phyloP scores from a whole-genome alignment of 306 rosid species.

The Leucaena leucocephala region DNA sequence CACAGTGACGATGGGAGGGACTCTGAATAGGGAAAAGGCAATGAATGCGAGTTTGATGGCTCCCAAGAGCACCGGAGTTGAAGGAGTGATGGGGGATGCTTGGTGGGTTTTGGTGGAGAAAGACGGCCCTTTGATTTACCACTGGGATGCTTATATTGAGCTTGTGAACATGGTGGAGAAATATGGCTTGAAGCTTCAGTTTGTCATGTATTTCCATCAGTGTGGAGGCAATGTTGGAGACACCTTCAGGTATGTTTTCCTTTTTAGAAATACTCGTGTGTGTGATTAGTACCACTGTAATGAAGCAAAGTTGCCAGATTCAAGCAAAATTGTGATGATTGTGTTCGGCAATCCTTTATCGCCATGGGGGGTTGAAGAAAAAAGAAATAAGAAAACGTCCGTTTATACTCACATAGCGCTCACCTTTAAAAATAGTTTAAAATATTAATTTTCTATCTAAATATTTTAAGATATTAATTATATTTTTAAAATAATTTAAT shows the following conservation, averaged over 20 bases:
- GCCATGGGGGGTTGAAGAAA: slow-evolving; percentile 88
- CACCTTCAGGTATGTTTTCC: slow-evolving; percentile 63
- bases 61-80: slow-evolving; percentile 75
- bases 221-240: slow-evolving; percentile 99
- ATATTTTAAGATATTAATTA: no score
- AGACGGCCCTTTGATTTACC: slow-evolving; percentile 74
- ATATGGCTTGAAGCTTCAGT: slow-evolving; percentile 90
- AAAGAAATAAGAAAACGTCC: slow-evolving; percentile 46
- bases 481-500: no score
- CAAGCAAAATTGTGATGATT: neutral
- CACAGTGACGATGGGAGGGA: slow-evolving; percentile 66
- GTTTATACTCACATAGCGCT: no score
- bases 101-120: slow-evolving; percentile 99
- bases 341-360: slow-evolving; percentile 81
- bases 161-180: slow-evolving; percentile 76
- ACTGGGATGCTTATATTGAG: slow-evolving; percentile 87
- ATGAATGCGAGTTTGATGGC: slow-evolving; percentile 95
- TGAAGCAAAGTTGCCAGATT: neutral
- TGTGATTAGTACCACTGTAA: no score
- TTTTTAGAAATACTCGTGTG: no score
- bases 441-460: no score
- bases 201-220: slow-evolving; percentile 96
- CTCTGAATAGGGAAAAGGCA: slow-evolving; percentile 65
- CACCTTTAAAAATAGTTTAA: no score
- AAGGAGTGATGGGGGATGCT: slow-evolving; percentile 96